Evolutionary conservation across 2,329 filamentous ascomycete species (phyloP), one percentile per base, ranked within the genome.

Genomic region (Exophiala sp.): DNA sequence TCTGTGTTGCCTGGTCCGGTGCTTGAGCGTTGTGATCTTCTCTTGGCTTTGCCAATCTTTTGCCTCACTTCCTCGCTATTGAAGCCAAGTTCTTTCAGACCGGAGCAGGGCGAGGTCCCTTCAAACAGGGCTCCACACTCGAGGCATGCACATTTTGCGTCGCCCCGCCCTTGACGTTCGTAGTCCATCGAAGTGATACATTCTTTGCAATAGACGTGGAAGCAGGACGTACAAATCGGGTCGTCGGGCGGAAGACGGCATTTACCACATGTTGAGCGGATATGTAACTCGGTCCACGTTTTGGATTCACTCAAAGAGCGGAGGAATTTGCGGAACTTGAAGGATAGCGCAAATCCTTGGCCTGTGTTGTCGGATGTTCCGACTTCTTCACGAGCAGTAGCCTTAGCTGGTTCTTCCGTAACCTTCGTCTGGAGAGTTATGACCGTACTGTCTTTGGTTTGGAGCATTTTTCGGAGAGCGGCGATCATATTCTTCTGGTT

Each of bases 201-300:
- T 0, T 65, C 60, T 1, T 61, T 48, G 62, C 80, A 83, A 55
- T 78, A 79, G 3, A 81, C 62, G 52, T 83, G 80, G 13, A 68
- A 65, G 59, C 80, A 83, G 3, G 69, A 64, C 0, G 77, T 77
- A 23, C 77, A 64, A 8, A 68, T 62, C 0, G 74, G 67, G 0
- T 69, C 55, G 0, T 62, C 56, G 0, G 75, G 74, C 0, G 62
- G 42, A 18, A 60, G 57, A 2, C 60, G 55, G 63, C 80, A 82
- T 41, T 52, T 52, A 19, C 40, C 30, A 30, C 54, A 57, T 2
- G 29, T 41, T 14, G 54, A 53, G 6, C 54, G 50, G n/a, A 52
- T 35, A 22, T 70, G 62, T n/a, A 58, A 39, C 40, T 58, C 55
- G n/a, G 47, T 37, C 55, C 55, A 58, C 8, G 43, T 43, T 3